Base-by-base conservation (phyloP, 2,329 filamentous ascomycete genomes). In the Aureobasidium pullulans region DNA sequence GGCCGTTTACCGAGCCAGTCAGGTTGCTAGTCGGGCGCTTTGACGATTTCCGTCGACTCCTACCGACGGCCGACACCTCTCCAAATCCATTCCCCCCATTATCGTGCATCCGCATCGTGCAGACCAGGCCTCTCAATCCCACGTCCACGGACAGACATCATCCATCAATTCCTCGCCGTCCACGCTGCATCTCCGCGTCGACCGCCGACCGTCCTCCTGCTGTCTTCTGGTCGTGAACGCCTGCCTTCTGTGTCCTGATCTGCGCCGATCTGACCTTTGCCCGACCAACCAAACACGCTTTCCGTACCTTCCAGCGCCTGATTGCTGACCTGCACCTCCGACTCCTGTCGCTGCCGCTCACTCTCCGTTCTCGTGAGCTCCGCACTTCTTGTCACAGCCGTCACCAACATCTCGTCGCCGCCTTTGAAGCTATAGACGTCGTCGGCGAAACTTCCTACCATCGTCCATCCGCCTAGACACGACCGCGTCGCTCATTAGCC, bases 1-100 rank as follows among this genome's bases (percentile, higher is more conserved):
- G 52, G 34, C 54, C 54, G 54, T 47, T 57, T 48, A 23, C 54
- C 54, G 54, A 57, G 53, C 50, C 50, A 54, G 37, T 54, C 50
- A 36, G 15, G 16, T 44, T 44, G 52, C 40, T 36, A 57, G 50
- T 37, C n/a, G 37, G 28, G 36, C 48, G 48, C 23, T 16, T 31
- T 15, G 39, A 19, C 36, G 23, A n/a, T 44, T 34, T 31, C 11
- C 9, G 49, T 42, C 50, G 29, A 34, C 39, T 43, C 11, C 39
- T 36, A 43, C 52, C 39, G 52, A 46, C 42, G 36, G 34, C 50
- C 50, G 28, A 36, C 43, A 46, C 53, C 43, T 57, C 43, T 57
- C 53, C 53, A 36, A 47, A 47, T 46, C 23, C 54, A 34, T 34
- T 48, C 54, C 54, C 52, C 43, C 54, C 43, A 57, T 57, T 39